phyloP scores from a whole-genome alignment of 176 grass and related monocot genomes.

The Lolium perenne region DNA sequence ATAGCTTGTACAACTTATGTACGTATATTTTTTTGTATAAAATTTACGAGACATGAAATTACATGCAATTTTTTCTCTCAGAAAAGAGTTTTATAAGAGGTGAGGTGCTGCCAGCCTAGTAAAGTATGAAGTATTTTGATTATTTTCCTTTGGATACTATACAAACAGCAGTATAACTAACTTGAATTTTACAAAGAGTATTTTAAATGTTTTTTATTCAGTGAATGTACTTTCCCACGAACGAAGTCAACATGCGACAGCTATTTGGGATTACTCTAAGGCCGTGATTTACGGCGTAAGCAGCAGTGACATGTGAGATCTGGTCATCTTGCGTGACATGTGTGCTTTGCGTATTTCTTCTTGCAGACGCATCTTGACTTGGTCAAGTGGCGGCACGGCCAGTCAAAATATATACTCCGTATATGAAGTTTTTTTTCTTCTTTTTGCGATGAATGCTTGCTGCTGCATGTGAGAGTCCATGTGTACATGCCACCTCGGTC shows the following conservation, averaged over 20 bases:
- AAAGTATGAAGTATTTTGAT: too few relatives aligned
- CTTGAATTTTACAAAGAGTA: too few relatives aligned
- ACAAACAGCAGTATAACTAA: too few relatives aligned
- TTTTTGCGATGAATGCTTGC: not conserved
- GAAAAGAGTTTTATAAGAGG: too few relatives aligned
- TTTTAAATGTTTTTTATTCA: too few relatives aligned
- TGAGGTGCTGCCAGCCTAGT: too few relatives aligned
- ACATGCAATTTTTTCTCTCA: too few relatives aligned
- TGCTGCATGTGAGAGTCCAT: not conserved
- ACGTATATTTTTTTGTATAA: too few relatives aligned
- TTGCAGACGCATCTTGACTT: not conserved
- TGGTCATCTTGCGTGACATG: not conserved
- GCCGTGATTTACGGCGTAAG: constrained; percentile 9
- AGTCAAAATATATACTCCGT: not conserved
- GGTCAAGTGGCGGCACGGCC: not conserved
- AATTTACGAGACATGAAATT: too few relatives aligned
- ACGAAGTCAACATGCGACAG: not conserved
- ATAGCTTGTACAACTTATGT: not conserved
- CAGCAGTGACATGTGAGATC: not conserved
- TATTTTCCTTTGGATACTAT: too few relatives aligned
- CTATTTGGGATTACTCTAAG: not conserved
- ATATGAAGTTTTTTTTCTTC: too few relatives aligned
- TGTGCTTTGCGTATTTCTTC: not conserved
- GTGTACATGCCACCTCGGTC: not conserved
- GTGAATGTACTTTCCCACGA: too few relatives aligned